Evolutionary conservation across 2,329 filamentous ascomycete genomes (phyloP), one percentile per base, ranked within the genome.

Genomic region (Ophiosphaerella korrae): DNA sequence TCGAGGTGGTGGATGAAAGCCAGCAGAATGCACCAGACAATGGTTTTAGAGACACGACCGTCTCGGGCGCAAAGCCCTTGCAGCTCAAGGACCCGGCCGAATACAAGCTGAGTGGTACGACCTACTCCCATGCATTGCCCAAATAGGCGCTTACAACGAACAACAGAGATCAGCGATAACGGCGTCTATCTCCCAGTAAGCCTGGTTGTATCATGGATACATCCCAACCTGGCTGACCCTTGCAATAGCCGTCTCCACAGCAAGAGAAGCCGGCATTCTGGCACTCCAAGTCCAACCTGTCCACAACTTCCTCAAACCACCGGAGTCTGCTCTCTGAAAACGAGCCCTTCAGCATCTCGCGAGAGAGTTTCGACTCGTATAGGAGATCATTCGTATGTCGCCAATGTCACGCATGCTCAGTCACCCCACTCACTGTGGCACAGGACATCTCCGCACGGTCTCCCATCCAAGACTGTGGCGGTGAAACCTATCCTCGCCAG

Each of bases 351-450:
- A 91, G 89, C 57, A 97, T 97, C 72, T 96, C 92, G 33, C 85
- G 93, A 66, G 94, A 97, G 77, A 97, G 92, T 2, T 97, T 97
- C 69, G 94, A 97, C 73, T 96, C 92, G 3, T 97, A 97, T 76
- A 84, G 94, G 57, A 86, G 94, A 66, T 97, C 92, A 58, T 97
- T 97, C 78, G 93, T 96, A 83, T 63, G 88, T 80, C 12, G n/a
- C 33, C 42, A 42, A 34, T 49, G 2, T 37, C 33, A 35, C 31
- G n/a, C 7, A 14, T 24, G 21, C 7, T 32, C 7, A 34, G 40
- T 32, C 37, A 50, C 50, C 52, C 58, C 51, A 48, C 60, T 72
- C 44, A 72, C 55, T 32, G 16, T 12, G 83, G 85, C 57, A 40
- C 66, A 96, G 92, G 92, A 97, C 70, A 95, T 97, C 53, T 92